Base-by-base conservation (phyloP, 2,329 filamentous ascomycete species). In the Microsporum ferrugineum region DNA sequence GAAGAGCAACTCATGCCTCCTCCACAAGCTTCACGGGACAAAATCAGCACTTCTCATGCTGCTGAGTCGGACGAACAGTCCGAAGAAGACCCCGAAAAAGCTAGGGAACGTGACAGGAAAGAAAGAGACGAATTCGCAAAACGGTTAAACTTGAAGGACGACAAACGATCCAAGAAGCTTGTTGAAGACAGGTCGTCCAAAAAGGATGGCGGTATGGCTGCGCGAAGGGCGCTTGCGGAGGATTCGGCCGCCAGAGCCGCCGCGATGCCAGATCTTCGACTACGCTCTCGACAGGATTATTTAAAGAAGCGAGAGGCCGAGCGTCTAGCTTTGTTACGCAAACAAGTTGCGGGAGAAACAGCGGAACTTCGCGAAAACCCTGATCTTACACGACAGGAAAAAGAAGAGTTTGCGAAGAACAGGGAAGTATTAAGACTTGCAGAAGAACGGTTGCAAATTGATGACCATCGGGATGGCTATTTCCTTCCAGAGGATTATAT, bases 401-500 rank as follows among this genome's bases (percentile, higher is more conserved):
- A 87, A 71, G 87, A 85, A 61, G 89, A 96, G 65, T 97, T 99
- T 71, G 87, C 87, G 2, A 87, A 89, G 70, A 97, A 97, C 70
- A 80, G 89, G 53, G 89, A 97, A 73, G 80, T 91, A 31, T 75
- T 96, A 47, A 82, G 86, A 39, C 79, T 96, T 47, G 89, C 90
- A 0, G 89, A 96, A 74, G 90, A 95, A 71, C 82, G 92, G 27
- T 78, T 92, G 60, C 83, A 84, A 49, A 95, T 99, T 65, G 91
- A 97, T 71, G 92, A 97, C 67, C 86, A 96, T 72, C 83, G 87
- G 23, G 91, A 96, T 76, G 92, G 92, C 1, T 99, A 97, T 75
- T 82, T 87, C 66, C 86, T 99, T 77, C 94, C 92, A 0, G 91
- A 96, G 65, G 91, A 96, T 71, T 96, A 96, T 71, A 92, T 96